Evolutionary conservation across 805 yeast species (phyloP).

Genomic region (Jamesozyma lodderae): DNA sequence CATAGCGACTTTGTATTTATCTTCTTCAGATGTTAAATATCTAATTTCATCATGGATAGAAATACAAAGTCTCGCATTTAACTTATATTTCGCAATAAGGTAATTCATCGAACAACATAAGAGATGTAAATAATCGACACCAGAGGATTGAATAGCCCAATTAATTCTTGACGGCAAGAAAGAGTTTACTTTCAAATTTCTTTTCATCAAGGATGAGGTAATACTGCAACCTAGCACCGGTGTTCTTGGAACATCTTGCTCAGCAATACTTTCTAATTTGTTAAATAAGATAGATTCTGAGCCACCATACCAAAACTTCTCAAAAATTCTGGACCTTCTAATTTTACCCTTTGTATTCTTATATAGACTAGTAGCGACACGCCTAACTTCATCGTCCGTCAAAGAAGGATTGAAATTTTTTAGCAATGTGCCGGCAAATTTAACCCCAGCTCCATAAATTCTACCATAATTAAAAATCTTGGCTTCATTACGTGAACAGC

Average conservation of each 20-base stretch:
- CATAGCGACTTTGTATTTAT: constrained; percentile 68
- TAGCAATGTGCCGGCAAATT: constrained; percentile 76
- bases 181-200: constrained; percentile 52
- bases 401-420: constrained; percentile 73
- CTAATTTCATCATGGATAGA: constrained; percentile 96
- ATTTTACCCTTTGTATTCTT: constrained; percentile 72
- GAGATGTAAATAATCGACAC: constrained; percentile 90
- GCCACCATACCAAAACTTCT: constrained; percentile 70
- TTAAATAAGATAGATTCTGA: constrained; percentile 90
- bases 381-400: constrained; percentile 55
- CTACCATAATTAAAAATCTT: constrained; percentile 94
- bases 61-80: constrained; percentile 69
- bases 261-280: constrained; percentile 78
- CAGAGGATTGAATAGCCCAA: constrained; percentile 98
- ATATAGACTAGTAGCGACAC: constrained; percentile 60
- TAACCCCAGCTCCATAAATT: constrained; percentile 94
- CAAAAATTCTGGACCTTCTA: constrained; percentile 27
- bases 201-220: constrained; percentile 67
- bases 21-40: constrained; percentile 63
- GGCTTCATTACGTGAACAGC: constrained; percentile 85
- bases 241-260: constrained; percentile 69
- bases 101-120: constrained; percentile 83
- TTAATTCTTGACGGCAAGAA: constrained; percentile 87
- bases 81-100: constrained; percentile 48
- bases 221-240: constrained; percentile 92